These are phyloP conservation scores for Saccharomycopsis fermentans DNA, from an alignment of 805 yeast species.

Conservation along the genomic window DNA sequence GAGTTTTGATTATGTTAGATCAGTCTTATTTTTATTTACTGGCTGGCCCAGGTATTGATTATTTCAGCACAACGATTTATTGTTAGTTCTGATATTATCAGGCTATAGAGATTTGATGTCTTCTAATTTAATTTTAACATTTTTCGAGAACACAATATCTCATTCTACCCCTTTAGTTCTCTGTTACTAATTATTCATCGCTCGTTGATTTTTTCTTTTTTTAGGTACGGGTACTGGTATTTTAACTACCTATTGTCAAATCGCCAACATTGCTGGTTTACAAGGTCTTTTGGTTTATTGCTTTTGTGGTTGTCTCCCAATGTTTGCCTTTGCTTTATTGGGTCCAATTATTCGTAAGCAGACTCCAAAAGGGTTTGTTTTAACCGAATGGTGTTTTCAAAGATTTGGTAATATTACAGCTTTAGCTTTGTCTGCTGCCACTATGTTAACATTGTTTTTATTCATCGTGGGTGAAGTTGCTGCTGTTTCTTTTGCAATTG, in stretches of 20 bases:
- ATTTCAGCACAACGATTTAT: too few relatives aligned
- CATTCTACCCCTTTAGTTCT: neutral
- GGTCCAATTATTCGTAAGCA: constrained; percentile 72
- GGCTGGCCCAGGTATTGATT: neutral
- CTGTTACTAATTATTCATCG: constrained; percentile 17
- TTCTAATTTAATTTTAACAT: neutral
- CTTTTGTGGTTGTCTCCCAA: constrained; percentile 71
- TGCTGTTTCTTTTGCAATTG: constrained; percentile 68
- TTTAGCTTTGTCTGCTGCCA: constrained; percentile 67
- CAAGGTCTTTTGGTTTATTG: constrained; percentile 82
- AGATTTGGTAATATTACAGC: constrained; percentile 69
- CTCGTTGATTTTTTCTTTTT: constrained; percentile 1
- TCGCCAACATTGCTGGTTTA: constrained; percentile 76
- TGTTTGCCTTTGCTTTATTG: constrained; percentile 67
- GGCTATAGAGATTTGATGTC: too few relatives aligned
- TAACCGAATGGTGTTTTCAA: constrained; percentile 89
- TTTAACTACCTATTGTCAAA: constrained; percentile 74
- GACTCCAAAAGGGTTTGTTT: constrained; percentile 84
- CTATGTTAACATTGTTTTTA: constrained; percentile 74
- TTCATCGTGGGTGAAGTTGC: constrained; percentile 83
- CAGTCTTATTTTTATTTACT: neutral
- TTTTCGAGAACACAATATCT: neutral
- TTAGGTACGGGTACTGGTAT: constrained; percentile 85
- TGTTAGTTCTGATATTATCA: too few relatives aligned
- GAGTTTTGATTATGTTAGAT: neutral